Conservation (phyloP, 2,329 filamentous ascomycete species). For the Xylaria sp. region DNA sequence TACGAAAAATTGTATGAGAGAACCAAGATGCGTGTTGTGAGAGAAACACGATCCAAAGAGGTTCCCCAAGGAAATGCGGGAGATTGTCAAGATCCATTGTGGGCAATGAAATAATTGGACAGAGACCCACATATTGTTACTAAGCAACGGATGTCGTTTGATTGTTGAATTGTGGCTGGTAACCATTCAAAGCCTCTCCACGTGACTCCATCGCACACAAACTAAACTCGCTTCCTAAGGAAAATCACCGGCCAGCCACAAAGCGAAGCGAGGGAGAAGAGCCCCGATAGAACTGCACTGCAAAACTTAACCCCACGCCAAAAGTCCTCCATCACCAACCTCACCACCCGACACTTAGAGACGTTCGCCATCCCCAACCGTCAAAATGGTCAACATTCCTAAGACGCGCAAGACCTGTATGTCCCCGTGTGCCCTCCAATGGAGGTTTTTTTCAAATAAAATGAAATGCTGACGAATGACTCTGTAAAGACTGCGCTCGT, state of each 20-base stretch:
- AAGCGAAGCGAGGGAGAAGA: conserved; percentile 8
- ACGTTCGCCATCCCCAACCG: conserved; percentile 13
- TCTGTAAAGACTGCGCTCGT: conserved; percentile 16
- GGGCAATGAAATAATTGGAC: neutral
- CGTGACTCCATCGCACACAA: conserved; percentile 17
- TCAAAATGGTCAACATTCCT: conserved; percentile 25
- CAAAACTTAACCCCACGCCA: conserved; percentile 15
- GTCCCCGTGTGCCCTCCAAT: neutral
- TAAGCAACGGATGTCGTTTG: no score
- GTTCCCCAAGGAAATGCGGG: no score
- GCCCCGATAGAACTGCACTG: conserved; percentile 10
- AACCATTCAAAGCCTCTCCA: conserved; percentile 7
- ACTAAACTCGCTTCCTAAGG: conserved; percentile 13
- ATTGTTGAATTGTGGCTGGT: conserved; percentile 7
- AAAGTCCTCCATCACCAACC: conserved; percentile 18
- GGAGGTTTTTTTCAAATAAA: neutral
- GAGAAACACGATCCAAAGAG: neutral
- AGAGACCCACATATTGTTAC: neutral
- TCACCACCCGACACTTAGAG: conserved; percentile 15
- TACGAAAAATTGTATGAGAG: neutral
- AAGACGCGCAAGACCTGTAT: conserved; percentile 21
- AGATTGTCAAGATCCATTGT: neutral
- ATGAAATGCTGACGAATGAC: conserved; percentile 2
- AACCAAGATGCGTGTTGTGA: neutral
- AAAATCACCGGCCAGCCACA: conserved; percentile 18